Base-by-base conservation (phyloP, 2,329 filamentous ascomycete species). In the Fonsecaea erecta region DNA sequence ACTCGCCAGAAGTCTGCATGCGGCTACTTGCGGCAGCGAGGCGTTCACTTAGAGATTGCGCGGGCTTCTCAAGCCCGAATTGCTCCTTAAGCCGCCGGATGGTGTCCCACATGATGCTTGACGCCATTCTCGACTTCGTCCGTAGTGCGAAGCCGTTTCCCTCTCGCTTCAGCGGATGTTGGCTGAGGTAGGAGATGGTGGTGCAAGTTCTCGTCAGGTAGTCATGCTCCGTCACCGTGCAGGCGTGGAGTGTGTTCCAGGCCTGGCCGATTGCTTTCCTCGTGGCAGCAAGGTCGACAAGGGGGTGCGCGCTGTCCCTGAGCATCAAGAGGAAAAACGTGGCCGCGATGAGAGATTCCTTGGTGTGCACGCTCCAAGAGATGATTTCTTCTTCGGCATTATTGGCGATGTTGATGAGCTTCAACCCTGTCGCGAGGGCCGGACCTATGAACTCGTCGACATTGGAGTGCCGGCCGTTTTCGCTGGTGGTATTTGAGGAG, bases 81-180 rank as follows among this genome's bases (percentile, higher is more conserved):
- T 60, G 57, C 43, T 60, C 57, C 30, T 60, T 60, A 9, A 60
- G 46, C 14, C 57, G 57, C 12, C 57, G 21, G n/a, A 60, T 60
- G n/a, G 57, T 60, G 30, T 60, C 57, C 57, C 57, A 60, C 57
- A 60, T 60, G 43, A 60, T 60, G 43, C 57, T 60, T 1, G 57
- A 60, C 28, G 57, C 57, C 57, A 60, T 60, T 11, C 57, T 51
- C 2, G 57, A 60, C 57, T 60, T 60, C 5, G 57, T 60, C 43
- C 51, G 52, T 8, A 60, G 16, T 24, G 57, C 57, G 21, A 60
- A 60, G 30, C 57, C 57, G 3, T 60, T 60, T 12, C 57, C 57
- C 21, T 60, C 57, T 24, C 57, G 16, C 30, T 60, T 60, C 14
- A 60, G 28, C 18, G 57, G 57, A 37, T 60, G 40, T 28, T 60